phyloP scores from a whole-genome alignment of 1,284 basidiomycete genomes.

The Testicularia cyperi region DNA sequence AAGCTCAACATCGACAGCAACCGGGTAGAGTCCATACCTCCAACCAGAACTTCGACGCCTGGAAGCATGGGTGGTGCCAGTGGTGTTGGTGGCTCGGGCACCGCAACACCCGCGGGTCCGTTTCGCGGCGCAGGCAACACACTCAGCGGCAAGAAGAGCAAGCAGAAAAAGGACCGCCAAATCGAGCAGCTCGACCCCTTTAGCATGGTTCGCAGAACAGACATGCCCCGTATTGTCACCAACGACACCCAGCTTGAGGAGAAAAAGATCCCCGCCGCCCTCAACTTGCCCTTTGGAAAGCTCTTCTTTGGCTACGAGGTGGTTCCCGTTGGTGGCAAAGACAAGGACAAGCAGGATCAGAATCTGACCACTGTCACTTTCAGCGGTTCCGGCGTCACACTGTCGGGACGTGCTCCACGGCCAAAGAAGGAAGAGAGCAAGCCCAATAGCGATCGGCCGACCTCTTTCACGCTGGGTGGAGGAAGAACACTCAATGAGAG shows the following conservation, averaged over 20 bases:
- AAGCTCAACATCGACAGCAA: slow-evolving; percentile 84
- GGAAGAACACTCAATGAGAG: slow-evolving; percentile 22
- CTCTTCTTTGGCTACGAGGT: slow-evolving; percentile 59
- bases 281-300: slow-evolving; percentile 81
- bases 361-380: slow-evolving; percentile 11
- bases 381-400: slow-evolving; percentile 13
- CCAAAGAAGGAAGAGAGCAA: slow-evolving; percentile 8
- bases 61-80: slow-evolving; percentile 28
- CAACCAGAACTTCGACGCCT: slow-evolving; percentile 60
- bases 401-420: slow-evolving; percentile 25
- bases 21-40: slow-evolving; percentile 47
- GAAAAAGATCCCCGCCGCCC: slow-evolving; percentile 79
- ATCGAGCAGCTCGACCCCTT: slow-evolving; percentile 52
- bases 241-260: slow-evolving; percentile 74
- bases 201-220: slow-evolving; percentile 55
- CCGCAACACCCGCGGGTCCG: slow-evolving; percentile 21
- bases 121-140: slow-evolving; percentile 56
- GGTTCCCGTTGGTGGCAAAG: slow-evolving; percentile 46
- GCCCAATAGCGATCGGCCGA: slow-evolving; percentile 3
- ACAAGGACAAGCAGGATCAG: slow-evolving; percentile 2
- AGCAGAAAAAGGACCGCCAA: slow-evolving; percentile 54
- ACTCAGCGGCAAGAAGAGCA: slow-evolving; percentile 57
- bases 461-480: slow-evolving; percentile 22
- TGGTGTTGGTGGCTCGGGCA: slow-evolving; percentile 18
- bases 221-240: slow-evolving; percentile 77